These are phyloP conservation scores for Lolium perenne DNA, from an alignment of 176 grass and related monocot species.

Conservation along the genomic window DNA sequence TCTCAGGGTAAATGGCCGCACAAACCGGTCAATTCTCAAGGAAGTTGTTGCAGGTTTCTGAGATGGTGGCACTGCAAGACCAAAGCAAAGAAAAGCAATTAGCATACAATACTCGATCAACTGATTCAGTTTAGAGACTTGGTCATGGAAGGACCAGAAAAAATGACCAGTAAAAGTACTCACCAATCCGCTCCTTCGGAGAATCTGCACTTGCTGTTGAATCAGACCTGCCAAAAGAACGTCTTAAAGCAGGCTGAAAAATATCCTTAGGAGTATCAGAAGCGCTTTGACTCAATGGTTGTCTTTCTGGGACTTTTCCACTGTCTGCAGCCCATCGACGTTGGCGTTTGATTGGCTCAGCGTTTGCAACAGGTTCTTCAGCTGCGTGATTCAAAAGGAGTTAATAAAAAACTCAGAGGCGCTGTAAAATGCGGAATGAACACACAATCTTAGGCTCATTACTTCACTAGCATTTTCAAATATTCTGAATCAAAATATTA, in stretches of 20 bases:
- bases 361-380: conserved; percentile 54
- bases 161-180: conserved; percentile 5
- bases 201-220: conserved; percentile 69
- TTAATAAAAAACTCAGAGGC: background rate
- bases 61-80: conserved; percentile 70
- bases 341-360: conserved; percentile 83
- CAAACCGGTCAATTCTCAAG: conserved; percentile 89
- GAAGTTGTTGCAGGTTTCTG: conserved; percentile 84
- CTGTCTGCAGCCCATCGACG: conserved; percentile 75
- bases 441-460: background rate
- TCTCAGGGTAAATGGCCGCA: conserved; percentile 95
- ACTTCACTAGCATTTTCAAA: conserved; percentile 20
- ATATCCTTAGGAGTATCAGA: conserved; percentile 64
- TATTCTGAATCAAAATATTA: conserved; percentile 12
- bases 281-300: conserved; percentile 50
- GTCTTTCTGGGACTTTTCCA: conserved; percentile 66
- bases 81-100: conserved; percentile 7
- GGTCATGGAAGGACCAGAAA: background rate
- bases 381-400: conserved; percentile 51
- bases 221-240: conserved; percentile 73
- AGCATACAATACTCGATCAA: conserved; percentile 28
- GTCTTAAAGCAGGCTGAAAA: conserved; percentile 60
- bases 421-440: background rate
- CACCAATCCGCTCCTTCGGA: conserved; percentile 84
- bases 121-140: conserved; percentile 7